Base-by-base conservation (phyloP, 805 yeast species). In the Candida arabinofermentans region DNA sequence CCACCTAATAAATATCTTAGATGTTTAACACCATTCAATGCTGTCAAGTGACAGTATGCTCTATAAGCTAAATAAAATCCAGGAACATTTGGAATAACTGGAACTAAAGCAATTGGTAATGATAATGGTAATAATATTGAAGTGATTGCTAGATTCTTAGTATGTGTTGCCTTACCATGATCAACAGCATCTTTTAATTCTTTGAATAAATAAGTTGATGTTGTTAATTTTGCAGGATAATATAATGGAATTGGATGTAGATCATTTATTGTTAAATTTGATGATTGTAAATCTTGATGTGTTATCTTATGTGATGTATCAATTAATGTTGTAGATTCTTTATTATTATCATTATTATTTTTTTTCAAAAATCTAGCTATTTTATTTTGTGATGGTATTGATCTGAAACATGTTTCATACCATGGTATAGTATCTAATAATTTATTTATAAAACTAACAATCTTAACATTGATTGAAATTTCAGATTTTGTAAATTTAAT, bases 51-150 rank as follows among this genome's bases (percentile, higher is more conserved):
- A 58, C 96, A 87, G 65, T 88, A 90, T 16, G 84, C 71, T 46
- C 98, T 71, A 58, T 84, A 90, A 3, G 84, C 71, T 33, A 90
- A 63, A 55, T 88, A 91, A 56, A 91, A 84, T 0, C 96, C 96
- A 0, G 98, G 98, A 17, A 90, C 76, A 54, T 90, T 90, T 17
- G 98, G 98, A 3, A 89, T 60, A n/a, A 90, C 70, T 0, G 98
- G 98, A 0, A 91, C 57, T 33, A 88, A 52, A 0, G 87, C 89
- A 33, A 90, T 60, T 2, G 98, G 98, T 3, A 87, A 51, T 0
- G 95, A 79, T 34, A 90, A 48, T 2, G 97, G 97, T 3, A 91
- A 62, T 3, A 80, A 79, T 13, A 81, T 44, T 1, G 76, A 70
- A 49, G 84, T 77, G 29, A 68, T 49, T 2, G 75, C 36, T 48